Conservation (phyloP, 768 basidiomycete species). For the button mushroom (Agaricus bisporus) region DNA sequence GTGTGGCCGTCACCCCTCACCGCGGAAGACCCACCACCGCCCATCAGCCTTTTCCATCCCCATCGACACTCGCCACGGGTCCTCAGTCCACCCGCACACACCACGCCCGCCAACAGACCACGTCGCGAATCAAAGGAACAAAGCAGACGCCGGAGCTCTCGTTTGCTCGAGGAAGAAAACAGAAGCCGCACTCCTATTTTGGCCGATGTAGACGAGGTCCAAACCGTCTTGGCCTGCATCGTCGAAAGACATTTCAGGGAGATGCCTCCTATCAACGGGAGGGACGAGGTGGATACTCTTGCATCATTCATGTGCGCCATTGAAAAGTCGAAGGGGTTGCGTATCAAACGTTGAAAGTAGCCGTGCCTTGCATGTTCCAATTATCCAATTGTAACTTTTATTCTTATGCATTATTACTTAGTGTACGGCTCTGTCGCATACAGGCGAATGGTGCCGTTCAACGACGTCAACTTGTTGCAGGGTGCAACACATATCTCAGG, state of each 20-base stretch:
- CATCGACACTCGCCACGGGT: constrained; percentile 38
- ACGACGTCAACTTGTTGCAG: not conserved
- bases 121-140: constrained; percentile 62
- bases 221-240: constrained; percentile 58
- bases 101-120: constrained; percentile 65
- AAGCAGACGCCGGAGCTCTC: constrained; percentile 62
- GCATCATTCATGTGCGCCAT: constrained; percentile 76
- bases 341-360: constrained; percentile 8
- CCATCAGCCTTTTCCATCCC: constrained; percentile 50
- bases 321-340: constrained; percentile 45
- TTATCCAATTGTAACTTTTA: not conserved
- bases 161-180: constrained; percentile 62
- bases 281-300: constrained; percentile 77
- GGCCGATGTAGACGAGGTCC: constrained; percentile 64
- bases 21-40: constrained; percentile 65
- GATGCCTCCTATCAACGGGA: constrained; percentile 37
- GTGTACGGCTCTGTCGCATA: not conserved
- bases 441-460: not conserved
- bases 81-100: constrained; percentile 41
- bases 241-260: constrained; percentile 73
- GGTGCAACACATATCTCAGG: too few relatives aligned
- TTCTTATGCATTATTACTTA: not conserved
- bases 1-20: constrained; percentile 68
- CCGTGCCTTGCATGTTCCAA: not conserved
- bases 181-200: constrained; percentile 55